Evolutionary conservation across 768 basidiomycete species (phyloP), one percentile per base, ranked within the genome.

Genomic region (Lactarius deliciosus): DNA sequence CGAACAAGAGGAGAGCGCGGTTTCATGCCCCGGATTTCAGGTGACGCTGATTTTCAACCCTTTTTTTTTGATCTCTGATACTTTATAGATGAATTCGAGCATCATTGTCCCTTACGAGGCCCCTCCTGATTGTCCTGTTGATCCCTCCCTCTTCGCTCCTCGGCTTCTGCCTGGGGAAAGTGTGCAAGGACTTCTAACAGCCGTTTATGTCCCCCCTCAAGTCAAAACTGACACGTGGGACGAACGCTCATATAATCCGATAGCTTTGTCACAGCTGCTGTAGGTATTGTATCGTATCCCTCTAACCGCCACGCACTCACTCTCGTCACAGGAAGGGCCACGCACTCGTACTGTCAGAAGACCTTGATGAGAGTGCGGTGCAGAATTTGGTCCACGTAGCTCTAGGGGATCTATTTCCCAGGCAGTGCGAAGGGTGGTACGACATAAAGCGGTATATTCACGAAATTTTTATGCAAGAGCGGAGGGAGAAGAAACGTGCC

Each of bases 1-100:
- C 25, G 83, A 86, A 59, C 82, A 86, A 68, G 83, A 84, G 63
- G 86, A 86, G 68, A 76, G 77, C 6, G 83, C 85, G 3, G 70
- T 73, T 1, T 72, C 75, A 8, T 76, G 78, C 8, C 74, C 76
- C 2, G 85, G 85, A 0, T 85, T 86, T 70, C 75, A 73, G 47
- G 47, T 50, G n/a, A 0, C 4, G 22, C 47, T 22, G 9, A 13
- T 22, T 13, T 22, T 50, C 11, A 50, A 9, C 13, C 4, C 25
- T 22, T 50, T 13, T 22, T 22, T 5, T 20, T 9, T n/a, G 2
- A n/a, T 22, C 10, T 47, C 47, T 22, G n/a, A 50, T 11, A 50
- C 47, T 22, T n/a, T 25, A 3, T 30, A 66, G 65, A 57, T 62
- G 54, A 36, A 66, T 40, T 57, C 40, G 1, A 20, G 20, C 15